Evolutionary conservation across 371 early-diverging fungal species (phyloP).

Genomic region (Entomophthora muscae): DNA sequence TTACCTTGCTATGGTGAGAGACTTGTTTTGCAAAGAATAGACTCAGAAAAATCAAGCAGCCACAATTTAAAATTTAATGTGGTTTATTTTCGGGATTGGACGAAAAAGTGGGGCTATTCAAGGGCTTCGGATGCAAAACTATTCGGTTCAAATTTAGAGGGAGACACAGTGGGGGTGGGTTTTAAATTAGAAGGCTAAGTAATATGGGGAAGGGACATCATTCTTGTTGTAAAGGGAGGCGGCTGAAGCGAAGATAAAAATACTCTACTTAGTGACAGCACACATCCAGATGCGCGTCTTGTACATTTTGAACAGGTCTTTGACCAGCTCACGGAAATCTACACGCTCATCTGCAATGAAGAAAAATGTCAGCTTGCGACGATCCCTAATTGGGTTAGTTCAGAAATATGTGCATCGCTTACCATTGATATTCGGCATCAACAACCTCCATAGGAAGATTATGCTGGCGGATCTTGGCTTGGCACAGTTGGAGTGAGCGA

Average conservation of each 20-base stretch:
- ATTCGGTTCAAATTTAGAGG: too few relatives aligned
- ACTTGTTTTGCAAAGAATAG: too few relatives aligned
- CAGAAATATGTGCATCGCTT: conserved; percentile 5
- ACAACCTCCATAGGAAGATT: conserved; percentile 82
- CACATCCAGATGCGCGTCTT: conserved; percentile 98
- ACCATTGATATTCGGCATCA: conserved; percentile 93
- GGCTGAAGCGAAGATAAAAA: not conserved
- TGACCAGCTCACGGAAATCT: conserved; percentile 94
- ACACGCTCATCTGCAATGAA: conserved; percentile 81
- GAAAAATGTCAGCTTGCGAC: conserved; percentile 85
- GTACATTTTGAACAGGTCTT: conserved; percentile 93
- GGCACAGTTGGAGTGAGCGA: conserved; percentile 65
- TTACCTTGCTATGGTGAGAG: too few relatives aligned
- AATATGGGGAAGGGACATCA: too few relatives aligned
- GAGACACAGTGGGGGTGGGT: too few relatives aligned
- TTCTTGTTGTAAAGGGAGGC: too few relatives aligned
- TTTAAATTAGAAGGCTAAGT: too few relatives aligned
- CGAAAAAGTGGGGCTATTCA: too few relatives aligned
- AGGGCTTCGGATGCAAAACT: too few relatives aligned
- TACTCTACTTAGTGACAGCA: conserved; percentile 15
- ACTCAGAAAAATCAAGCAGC: too few relatives aligned
- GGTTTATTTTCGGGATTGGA: too few relatives aligned
- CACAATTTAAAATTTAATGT: too few relatives aligned
- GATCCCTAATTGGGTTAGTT: conserved; percentile 36
- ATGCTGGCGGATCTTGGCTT: conserved; percentile 62